Percentiles rank a stretch among this genome's conserved stretches.
Conservation (phyloP, 2,329 filamentous ascomycete species). For the Sclerotinia minor region DNA sequence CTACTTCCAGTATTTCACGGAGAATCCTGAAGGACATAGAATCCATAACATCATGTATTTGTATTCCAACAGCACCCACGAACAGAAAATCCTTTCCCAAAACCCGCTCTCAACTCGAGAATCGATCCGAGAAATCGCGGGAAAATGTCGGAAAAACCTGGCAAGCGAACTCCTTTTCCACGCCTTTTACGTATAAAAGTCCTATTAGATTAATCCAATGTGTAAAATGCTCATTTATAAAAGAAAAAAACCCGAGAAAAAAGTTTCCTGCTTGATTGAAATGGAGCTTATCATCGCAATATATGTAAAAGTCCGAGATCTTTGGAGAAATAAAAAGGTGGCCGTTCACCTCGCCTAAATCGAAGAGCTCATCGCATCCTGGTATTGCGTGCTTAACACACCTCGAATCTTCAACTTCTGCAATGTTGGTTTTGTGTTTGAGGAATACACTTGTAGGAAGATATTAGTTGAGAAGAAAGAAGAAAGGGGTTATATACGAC, state of each 20-base stretch:
- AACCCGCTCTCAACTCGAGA: not conserved
- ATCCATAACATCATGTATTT: not conserved
- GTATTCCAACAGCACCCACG: not conserved
- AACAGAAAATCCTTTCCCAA: not conserved
- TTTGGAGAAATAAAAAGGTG: not conserved
- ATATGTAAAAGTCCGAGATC: not conserved
- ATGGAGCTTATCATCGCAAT: not conserved
- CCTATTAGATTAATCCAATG: not conserved
- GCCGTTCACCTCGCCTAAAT: slow-evolving; percentile 21
- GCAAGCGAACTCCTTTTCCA: slow-evolving; percentile 18
- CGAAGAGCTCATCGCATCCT: slow-evolving; percentile 23
- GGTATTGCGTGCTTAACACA: slow-evolving; percentile 23
- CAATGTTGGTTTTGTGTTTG: not conserved
- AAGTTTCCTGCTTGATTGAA: not conserved
- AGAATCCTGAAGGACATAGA: not conserved
- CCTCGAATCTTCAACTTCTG: not conserved
- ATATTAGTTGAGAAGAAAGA: not conserved
- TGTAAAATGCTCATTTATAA: not conserved
- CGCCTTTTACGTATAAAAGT: no score
- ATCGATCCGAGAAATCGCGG: not conserved
- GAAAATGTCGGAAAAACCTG: not conserved
- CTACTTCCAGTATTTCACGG: not conserved
- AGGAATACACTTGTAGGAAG: not conserved
- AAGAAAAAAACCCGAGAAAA: not conserved
- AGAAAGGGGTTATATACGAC: no score